Conservation (phyloP, 345 rosid species). For the Populus alba region DNA sequence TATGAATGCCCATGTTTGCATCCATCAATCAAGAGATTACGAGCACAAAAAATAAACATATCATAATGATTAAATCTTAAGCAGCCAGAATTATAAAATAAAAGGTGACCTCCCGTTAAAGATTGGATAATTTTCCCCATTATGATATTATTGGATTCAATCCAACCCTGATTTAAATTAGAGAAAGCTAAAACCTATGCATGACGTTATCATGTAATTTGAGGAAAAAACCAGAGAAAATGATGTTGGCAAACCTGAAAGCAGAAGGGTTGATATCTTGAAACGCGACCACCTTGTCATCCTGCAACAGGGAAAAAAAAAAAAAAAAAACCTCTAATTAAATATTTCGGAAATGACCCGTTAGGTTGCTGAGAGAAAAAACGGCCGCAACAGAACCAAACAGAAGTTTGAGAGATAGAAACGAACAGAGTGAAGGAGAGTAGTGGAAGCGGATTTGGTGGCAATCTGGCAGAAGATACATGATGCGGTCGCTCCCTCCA, state of each 20-base stretch:
- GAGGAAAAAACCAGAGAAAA: neutral
- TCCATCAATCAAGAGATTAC: too few species aligned
- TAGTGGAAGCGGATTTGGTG: constrained; percentile 44
- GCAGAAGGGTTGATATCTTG: constrained; percentile 82
- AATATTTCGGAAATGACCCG: neutral
- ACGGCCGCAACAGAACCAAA: constrained; percentile 6
- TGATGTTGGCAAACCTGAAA: constrained; percentile 45
- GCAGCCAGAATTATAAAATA: too few species aligned
- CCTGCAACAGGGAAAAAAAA: constrained; percentile 40
- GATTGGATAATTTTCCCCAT: too few species aligned
- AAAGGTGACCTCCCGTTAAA: too few species aligned
- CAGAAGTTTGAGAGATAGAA: neutral
- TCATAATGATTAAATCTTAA: too few species aligned
- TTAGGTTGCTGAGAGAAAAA: constrained; percentile 16
- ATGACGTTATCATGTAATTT: neutral
- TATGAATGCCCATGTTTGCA: too few species aligned
- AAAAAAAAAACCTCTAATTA: neutral
- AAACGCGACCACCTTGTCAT: constrained; percentile 78
- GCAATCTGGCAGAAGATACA: constrained; percentile 79
- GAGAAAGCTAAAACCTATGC: neutral
- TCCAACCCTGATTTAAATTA: neutral
- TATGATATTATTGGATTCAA: neutral
- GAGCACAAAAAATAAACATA: too few species aligned
- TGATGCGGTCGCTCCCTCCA: constrained; percentile 52
- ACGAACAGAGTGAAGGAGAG: constrained; percentile 62